phyloP scores from a whole-genome alignment of 1,284 basidiomycete species.

The Ceratobasidium papillatum region DNA sequence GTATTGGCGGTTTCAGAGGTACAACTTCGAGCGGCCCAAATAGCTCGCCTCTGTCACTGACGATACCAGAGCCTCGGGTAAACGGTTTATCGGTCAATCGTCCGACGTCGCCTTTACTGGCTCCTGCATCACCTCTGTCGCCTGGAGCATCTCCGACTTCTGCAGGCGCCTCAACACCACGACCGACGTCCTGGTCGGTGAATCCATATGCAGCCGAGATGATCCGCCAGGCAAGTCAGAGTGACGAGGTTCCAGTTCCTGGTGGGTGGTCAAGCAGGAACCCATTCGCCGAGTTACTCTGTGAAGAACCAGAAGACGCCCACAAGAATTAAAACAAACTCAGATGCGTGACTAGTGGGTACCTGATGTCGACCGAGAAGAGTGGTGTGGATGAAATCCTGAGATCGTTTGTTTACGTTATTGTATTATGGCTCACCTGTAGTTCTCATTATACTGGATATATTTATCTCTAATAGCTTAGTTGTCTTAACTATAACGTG shows the following conservation, averaged over 20 bases:
- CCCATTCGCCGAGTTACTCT: neutral
- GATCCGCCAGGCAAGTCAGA: constrained; percentile 10
- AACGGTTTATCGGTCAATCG: neutral
- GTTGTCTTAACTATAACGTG: neutral
- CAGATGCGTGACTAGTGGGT: neutral
- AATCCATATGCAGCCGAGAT: constrained; percentile 36
- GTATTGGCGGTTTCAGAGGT: constrained; percentile 25
- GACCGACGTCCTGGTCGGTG: constrained; percentile 23
- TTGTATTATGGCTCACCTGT: neutral
- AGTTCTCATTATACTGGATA: neutral
- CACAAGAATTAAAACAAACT: neutral
- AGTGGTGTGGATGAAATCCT: too few species aligned
- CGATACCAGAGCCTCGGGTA: neutral
- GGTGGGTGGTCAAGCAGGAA: neutral
- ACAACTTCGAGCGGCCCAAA: neutral
- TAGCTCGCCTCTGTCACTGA: neutral
- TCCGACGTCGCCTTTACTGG: neutral
- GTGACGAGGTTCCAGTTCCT: neutral
- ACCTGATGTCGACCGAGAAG: neutral
- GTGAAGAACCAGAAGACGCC: neutral
- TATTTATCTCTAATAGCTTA: constrained; percentile 7
- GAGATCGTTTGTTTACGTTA: too few species aligned
- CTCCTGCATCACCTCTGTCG: constrained; percentile 4
- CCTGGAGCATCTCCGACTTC: constrained; percentile 5
- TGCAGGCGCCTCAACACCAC: neutral